Percentiles rank a stretch among this genome's conserved stretches.
These are phyloP conservation scores for Saccharomycopsis hybrid DNA, from an alignment of 1,139 yeast species.

Conservation along the genomic window DNA sequence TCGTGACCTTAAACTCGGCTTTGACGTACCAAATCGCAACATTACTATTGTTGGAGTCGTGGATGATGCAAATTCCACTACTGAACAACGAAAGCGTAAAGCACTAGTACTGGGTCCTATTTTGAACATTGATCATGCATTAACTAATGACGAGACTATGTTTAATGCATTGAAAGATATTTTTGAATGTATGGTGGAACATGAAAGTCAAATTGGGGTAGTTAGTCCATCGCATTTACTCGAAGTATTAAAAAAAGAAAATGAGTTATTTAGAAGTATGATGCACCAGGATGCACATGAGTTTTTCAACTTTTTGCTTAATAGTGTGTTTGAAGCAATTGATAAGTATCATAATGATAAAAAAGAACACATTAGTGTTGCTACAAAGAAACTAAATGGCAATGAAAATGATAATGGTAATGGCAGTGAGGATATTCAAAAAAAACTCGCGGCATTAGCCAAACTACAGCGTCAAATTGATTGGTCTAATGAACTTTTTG, in stretches of 20 bases:
- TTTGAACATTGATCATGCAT: slow-evolving; percentile 66
- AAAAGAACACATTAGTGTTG: slow-evolving; percentile 21
- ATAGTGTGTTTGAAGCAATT: slow-evolving; percentile 70
- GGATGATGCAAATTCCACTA: slow-evolving; percentile 45
- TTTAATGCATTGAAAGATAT: slow-evolving; percentile 76
- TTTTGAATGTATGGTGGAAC: slow-evolving; percentile 77
- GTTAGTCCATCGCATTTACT: slow-evolving; percentile 76
- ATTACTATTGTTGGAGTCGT: slow-evolving; percentile 19
- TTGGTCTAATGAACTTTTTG: slow-evolving; percentile 70
- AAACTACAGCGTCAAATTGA: slow-evolving; percentile 25
- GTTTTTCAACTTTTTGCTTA: slow-evolving; percentile 78
- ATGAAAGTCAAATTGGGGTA: slow-evolving; percentile 65
- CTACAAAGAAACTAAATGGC: slow-evolving; percentile 9
- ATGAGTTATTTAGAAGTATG: slow-evolving; percentile 76
- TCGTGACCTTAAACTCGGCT: slow-evolving; percentile 28
- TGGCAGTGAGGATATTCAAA: neutral
- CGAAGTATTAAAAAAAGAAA: slow-evolving; percentile 70
- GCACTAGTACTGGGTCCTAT: slow-evolving; percentile 84
- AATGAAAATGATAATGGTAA: slow-evolving; percentile 3
- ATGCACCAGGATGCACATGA: slow-evolving; percentile 99
- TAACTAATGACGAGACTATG: slow-evolving; percentile 48
- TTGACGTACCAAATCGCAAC: slow-evolving; percentile 25
- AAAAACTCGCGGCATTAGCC: slow-evolving; percentile 22
- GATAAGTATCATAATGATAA: slow-evolving; percentile 28
- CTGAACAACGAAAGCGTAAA: slow-evolving; percentile 73